phyloP scores from a whole-genome alignment of 345 rosid species.

The Hirschfeldia incana region DNA sequence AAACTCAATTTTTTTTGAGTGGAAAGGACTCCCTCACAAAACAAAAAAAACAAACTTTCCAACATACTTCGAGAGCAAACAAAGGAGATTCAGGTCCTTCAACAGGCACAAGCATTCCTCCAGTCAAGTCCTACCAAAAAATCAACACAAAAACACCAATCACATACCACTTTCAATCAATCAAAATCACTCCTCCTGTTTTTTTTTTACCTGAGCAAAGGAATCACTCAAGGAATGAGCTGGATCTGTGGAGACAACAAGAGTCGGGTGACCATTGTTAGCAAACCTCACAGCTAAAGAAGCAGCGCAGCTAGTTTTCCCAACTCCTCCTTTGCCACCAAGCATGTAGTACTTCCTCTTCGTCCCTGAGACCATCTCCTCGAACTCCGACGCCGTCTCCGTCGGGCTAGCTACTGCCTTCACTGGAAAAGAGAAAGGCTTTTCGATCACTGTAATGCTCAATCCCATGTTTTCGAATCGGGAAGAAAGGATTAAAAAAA shows the following conservation, averaged over 20 bases:
- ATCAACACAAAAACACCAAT: not conserved
- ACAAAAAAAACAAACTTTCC: not conserved
- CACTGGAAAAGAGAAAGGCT: conserved; percentile 48
- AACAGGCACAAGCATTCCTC: conserved; percentile 81
- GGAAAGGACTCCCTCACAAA: not conserved
- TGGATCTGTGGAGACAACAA: conserved; percentile 97
- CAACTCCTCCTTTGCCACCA: conserved; percentile 99
- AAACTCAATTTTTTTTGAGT: conserved; percentile 25
- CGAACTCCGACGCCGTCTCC: conserved; percentile 73
- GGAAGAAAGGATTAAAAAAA: conserved; percentile 4
- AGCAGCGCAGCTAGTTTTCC: conserved; percentile 98
- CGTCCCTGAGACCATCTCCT: conserved; percentile 84
- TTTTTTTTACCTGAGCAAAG: conserved; percentile 83
- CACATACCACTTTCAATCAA: not conserved
- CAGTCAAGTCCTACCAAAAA: conserved; percentile 71
- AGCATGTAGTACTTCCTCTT: conserved; percentile 92
- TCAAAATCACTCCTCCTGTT: too few species aligned
- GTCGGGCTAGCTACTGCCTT: conserved; percentile 79
- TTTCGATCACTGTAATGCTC: not conserved
- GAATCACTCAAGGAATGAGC: conserved; percentile 98
- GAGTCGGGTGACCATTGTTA: conserved; percentile 92
- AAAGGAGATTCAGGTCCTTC: conserved; percentile 93
- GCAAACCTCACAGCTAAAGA: conserved; percentile 96
- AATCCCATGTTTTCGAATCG: not conserved
- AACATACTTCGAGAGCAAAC: conserved; percentile 85